phyloP scores from a whole-genome alignment of 106 monocot species.

The Dioscorea zingiberensis region DNA sequence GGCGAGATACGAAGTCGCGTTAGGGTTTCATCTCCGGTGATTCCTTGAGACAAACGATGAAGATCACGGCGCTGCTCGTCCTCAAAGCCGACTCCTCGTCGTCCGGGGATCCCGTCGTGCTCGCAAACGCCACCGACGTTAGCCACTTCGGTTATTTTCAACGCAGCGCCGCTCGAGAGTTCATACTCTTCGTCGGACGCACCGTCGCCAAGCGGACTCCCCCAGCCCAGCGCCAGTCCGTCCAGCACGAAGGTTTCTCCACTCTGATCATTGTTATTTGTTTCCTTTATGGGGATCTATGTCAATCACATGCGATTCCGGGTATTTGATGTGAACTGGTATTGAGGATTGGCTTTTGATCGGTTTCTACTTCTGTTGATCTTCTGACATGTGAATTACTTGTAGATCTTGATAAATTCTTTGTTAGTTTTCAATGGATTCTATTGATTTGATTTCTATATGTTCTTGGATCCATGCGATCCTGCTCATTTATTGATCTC shows the following conservation, averaged over 20 bases:
- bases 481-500: too few species aligned
- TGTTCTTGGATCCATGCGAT: too few species aligned
- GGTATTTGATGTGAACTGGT: background rate
- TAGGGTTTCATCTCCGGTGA: too few species aligned
- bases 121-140: slow-evolving; percentile 86
- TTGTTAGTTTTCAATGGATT: too few species aligned
- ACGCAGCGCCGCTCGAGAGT: slow-evolving; percentile 15
- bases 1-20: too few species aligned
- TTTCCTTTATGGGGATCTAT: too few species aligned
- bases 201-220: slow-evolving; percentile 63
- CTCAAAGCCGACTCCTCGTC: slow-evolving; percentile 40
- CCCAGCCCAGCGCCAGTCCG: slow-evolving; percentile 69
- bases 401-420: too few species aligned
- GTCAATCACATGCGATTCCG: background rate
- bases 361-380: too few species aligned
- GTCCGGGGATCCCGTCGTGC: slow-evolving; percentile 45
- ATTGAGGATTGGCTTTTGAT: too few species aligned
- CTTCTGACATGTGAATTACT: too few species aligned
- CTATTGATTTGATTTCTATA: too few species aligned
- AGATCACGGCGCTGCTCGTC: slow-evolving; percentile 77
- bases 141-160: slow-evolving; percentile 94
- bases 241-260: slow-evolving; percentile 73
- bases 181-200: slow-evolving; percentile 68
- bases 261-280: too few species aligned
- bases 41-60: slow-evolving; percentile 21